A percentile compares a stretch with the other conserved stretches of the same genome.
phyloP scores from a whole-genome alignment of 106 monocot species.

The Phalaenopsis aphrodite region DNA sequence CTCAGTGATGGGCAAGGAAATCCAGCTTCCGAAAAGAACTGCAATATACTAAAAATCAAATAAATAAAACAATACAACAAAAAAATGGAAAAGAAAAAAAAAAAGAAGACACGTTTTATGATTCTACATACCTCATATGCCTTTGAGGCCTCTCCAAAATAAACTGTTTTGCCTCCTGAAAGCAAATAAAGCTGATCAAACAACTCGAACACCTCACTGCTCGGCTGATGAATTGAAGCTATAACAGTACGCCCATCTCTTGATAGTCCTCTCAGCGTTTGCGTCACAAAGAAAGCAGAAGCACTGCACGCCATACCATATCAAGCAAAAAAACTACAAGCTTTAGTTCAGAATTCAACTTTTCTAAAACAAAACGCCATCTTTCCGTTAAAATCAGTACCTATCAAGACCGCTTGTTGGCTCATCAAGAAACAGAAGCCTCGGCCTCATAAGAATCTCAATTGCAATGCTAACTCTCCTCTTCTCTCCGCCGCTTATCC shows the following conservation, averaged over 20 bases:
- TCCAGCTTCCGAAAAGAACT: constrained; percentile 62
- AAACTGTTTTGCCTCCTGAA: constrained; percentile 86
- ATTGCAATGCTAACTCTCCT: constrained; percentile 90
- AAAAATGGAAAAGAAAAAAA: background rate
- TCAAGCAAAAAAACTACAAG: background rate
- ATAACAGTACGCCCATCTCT: constrained; percentile 84
- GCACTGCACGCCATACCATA: constrained; percentile 37
- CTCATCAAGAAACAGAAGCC: constrained; percentile 93
- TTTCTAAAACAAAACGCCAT: background rate
- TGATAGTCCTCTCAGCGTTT: constrained; percentile 75
- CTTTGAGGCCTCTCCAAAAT: constrained; percentile 70
- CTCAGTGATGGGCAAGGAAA: constrained; percentile 85
- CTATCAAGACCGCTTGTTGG: constrained; percentile 98
- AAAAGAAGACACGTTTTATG: background rate
- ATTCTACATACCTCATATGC: constrained; percentile 49
- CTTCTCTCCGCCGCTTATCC: constrained; percentile 94
- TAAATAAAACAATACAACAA: background rate
- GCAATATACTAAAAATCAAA: background rate
- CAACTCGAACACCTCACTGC: constrained; percentile 95
- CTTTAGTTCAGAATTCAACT: background rate
- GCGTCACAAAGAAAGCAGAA: constrained; percentile 93
- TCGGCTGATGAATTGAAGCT: constrained; percentile 92
- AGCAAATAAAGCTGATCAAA: constrained; percentile 83
- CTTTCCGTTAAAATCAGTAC: constrained; percentile 18
- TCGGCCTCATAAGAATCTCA: constrained; percentile 93